phyloP scores from a whole-genome alignment of 1,284 basidiomycete genomes.

The Sanguinoderma infundibulare region DNA sequence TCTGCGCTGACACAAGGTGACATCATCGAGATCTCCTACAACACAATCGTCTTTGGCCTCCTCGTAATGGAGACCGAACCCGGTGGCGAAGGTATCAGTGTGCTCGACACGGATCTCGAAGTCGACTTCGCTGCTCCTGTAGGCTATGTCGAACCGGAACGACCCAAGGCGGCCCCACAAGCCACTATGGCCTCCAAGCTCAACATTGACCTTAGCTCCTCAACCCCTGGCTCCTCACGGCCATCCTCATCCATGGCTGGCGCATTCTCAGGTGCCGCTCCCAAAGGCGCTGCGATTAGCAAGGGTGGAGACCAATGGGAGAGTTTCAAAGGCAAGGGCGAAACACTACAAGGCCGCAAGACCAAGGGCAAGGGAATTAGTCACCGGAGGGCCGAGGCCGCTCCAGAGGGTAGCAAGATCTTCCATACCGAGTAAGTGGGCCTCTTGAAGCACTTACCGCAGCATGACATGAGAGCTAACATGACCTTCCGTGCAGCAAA shows the following conservation, averaged over 20 bases:
- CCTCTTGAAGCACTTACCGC: conserved; percentile 1
- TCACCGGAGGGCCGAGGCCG: conserved; percentile 80
- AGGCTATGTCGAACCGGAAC: conserved; percentile 89
- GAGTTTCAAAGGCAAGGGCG: conserved; percentile 92
- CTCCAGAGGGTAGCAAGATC: conserved; percentile 86
- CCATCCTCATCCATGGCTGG: conserved; percentile 77
- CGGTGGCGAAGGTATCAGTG: conserved; percentile 86
- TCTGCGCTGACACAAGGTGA: conserved; percentile 90
- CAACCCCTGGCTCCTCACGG: conserved; percentile 81
- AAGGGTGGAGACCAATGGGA: conserved; percentile 85
- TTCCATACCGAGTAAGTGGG: conserved; percentile 81
- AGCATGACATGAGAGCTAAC: conserved; percentile 6
- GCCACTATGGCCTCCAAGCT: conserved; percentile 97
- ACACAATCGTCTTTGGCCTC: conserved; percentile 92
- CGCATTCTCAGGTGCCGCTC: conserved; percentile 57
- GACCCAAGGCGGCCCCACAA: conserved; percentile 80
- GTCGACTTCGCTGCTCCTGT: conserved; percentile 83
- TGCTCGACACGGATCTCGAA: conserved; percentile 96
- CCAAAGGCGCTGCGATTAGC: conserved; percentile 56
- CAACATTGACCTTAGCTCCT: conserved; percentile 89
- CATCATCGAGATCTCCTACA: conserved; percentile 92
- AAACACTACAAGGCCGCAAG: conserved; percentile 85
- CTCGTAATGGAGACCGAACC: conserved; percentile 95
- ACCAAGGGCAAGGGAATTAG: conserved; percentile 93
- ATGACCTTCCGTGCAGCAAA: conserved; percentile 56